Base-by-base conservation (phyloP, 345 rosid genomes). In the Zanthoxylum bungeanum region DNA sequence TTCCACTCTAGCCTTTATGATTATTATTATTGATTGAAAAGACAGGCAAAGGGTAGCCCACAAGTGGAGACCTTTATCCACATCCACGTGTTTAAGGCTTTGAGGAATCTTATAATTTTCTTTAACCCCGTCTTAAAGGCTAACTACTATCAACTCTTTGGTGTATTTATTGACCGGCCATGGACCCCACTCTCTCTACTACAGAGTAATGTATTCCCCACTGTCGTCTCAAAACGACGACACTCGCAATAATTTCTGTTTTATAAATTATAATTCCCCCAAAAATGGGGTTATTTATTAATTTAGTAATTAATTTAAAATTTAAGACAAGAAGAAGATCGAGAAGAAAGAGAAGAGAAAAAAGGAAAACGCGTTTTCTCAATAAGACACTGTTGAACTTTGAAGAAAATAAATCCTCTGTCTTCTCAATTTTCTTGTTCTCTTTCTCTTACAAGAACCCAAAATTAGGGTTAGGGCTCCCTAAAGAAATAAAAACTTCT, bases 321-420 rank as follows among this genome's bases (percentile, higher is more conserved):
- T 46, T 40, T 66, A 44, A n/a, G 30, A 37, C 30, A 28, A 2
- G 5, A 56, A 57, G 14, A n/a, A 42, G 64, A 61, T 40, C 36
- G 39, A 66, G 17, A 33, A 40, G 21, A 70, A 71, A 46, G 59
- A 28, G 22, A 36, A 36, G 60, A 28, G 50, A 70, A 59, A 68
- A 69, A 73, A 75, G 64, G 79, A 65, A 77, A 82, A 86, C 88
- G 93, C 92, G 91, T 90, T 84, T 85, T 78, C 60, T 37, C 61
- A 78, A 75, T 74, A 68, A 67, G 82, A 8, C 36, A 47, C 80
- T 64, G 87, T 75, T 81, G 79, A 80, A 68, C 81, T 77, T 44
- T 44, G 49, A 44, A 44, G 49, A 44, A 78, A 44, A 44, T 17
- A 44, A 78, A 63, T 82, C 57, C 75, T 34, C 59, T 47, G 46